phyloP scores from a whole-genome alignment of 2,329 filamentous ascomycete genomes.

The Septoria linicola region DNA sequence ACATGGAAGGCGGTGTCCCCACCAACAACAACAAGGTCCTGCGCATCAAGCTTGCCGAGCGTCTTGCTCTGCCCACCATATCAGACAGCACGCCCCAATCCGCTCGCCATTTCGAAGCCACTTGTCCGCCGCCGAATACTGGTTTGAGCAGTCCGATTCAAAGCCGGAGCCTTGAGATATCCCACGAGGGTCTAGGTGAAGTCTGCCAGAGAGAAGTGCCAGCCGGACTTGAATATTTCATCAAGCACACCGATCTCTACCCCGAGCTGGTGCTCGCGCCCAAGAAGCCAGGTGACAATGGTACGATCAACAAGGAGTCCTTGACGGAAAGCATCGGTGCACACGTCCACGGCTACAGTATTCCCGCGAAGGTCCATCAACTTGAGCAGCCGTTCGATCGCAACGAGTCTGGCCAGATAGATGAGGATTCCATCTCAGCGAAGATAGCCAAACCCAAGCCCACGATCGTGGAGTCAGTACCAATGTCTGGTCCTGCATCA shows the following conservation, averaged over 20 bases:
- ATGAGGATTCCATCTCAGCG: conserved; percentile 20
- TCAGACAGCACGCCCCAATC: conserved; percentile 48
- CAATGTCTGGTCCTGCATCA: neutral
- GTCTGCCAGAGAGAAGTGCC: conserved; percentile 25
- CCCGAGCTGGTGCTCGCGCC: conserved; percentile 40
- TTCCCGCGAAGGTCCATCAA: conserved; percentile 32
- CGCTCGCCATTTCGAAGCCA: conserved; percentile 52
- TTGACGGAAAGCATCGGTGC: conserved; percentile 26
- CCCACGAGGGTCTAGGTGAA: conserved; percentile 18
- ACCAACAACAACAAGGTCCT: conserved; percentile 61
- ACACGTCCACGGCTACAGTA: conserved; percentile 32
- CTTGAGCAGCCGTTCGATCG: conserved; percentile 33
- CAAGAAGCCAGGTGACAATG: conserved; percentile 9
- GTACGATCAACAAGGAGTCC: conserved; percentile 10
- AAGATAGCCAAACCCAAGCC: conserved; percentile 17
- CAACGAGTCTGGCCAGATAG: conserved; percentile 27
- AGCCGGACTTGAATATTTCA: conserved; percentile 28
- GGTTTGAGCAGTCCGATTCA: conserved; percentile 46
- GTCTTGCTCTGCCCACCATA: conserved; percentile 48
- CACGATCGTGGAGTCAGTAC: neutral
- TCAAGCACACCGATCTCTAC: conserved; percentile 34
- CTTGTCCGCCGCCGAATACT: conserved; percentile 52
- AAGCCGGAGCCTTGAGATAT: conserved; percentile 19
- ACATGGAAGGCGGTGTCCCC: conserved; percentile 57
- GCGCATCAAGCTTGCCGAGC: conserved; percentile 53